These are phyloP conservation scores for Fusarium sp. DNA, from an alignment of 2,329 filamentous ascomycete genomes.

Conservation along the genomic window DNA sequence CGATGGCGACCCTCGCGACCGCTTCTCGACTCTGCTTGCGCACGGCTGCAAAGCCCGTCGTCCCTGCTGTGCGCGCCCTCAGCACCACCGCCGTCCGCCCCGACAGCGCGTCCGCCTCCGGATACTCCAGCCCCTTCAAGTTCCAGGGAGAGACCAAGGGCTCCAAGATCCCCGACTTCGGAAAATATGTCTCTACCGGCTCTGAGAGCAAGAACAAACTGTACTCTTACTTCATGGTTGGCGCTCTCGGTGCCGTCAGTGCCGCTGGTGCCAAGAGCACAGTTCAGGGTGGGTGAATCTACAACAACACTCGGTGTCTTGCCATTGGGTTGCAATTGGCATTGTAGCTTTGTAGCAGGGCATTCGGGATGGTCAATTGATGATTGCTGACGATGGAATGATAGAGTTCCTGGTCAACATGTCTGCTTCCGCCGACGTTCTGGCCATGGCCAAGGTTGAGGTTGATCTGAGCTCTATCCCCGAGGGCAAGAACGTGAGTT, in stretches of 20 bases:
- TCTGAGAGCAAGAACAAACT: conserved; percentile 81
- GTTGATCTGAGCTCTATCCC: conserved; percentile 92
- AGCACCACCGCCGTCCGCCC: conserved; percentile 66
- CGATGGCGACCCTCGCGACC: conserved; percentile 77
- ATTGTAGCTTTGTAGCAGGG: conserved; percentile 18
- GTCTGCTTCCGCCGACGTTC: conserved; percentile 97
- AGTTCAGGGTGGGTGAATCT: conserved; percentile 83
- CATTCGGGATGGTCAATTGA: conserved; percentile 41
- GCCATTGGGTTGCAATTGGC: conserved; percentile 52
- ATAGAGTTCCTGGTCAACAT: conserved; percentile 99
- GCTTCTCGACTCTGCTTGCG: conserved; percentile 79
- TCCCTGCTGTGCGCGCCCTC: conserved; percentile 65
- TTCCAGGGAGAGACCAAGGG: conserved; percentile 71
- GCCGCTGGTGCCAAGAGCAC: conserved; percentile 97
- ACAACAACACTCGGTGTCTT: conserved; percentile 16
- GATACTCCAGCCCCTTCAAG: conserved; percentile 75
- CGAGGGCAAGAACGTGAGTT: conserved; percentile 97
- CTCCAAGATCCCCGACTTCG: conserved; percentile 88
- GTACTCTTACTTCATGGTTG: conserved; percentile 99
- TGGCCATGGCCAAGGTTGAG: conserved; percentile 99
- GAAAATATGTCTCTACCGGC: conserved; percentile 83
- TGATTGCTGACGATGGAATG: conserved; percentile 48
- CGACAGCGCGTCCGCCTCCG: conserved; percentile 62
- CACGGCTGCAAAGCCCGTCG: conserved; percentile 60
- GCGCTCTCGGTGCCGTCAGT: conserved; percentile 90